Conservation (phyloP, 1,284 basidiomycete species). For the Irpex rosettiformis region DNA sequence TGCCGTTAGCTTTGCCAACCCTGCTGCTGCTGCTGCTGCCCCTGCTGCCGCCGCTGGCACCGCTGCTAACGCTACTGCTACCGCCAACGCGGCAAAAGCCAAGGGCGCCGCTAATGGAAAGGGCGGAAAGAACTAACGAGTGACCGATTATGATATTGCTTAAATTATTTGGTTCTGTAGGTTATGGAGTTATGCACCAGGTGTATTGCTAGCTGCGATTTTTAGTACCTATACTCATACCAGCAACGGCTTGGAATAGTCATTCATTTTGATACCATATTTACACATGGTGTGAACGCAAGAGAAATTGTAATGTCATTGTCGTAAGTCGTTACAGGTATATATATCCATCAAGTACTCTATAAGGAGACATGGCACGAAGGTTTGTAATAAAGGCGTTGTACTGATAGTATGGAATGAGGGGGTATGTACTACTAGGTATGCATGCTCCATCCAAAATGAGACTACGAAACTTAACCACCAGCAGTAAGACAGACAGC, state of each 20-base stretch:
- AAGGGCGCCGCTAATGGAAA: not conserved
- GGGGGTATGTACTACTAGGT: constrained; percentile 4
- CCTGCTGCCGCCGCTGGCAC: not conserved
- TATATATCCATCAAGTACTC: not conserved
- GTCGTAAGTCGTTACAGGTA: not conserved
- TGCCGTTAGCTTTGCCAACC: not conserved
- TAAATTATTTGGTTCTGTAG: not conserved
- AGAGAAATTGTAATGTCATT: not conserved
- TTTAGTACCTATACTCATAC: not conserved
- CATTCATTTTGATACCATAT: not conserved
- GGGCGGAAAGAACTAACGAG: not conserved
- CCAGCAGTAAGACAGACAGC: constrained; percentile 79
- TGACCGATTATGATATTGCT: not conserved
- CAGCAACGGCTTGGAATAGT: not conserved
- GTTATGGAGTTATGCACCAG: not conserved
- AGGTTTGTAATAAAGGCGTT: not conserved
- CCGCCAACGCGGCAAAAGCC: not conserved
- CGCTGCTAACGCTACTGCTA: not conserved
- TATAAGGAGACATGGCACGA: not conserved
- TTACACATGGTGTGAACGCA: not conserved
- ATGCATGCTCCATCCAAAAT: constrained; percentile 2
- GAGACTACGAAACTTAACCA: constrained; percentile 17
- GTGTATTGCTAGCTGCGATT: not conserved
- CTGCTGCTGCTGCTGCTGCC: not conserved
- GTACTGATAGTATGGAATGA: constrained; percentile 3